Evolutionary conservation across 345 rosid species (phyloP), one percentile per base, ranked within the genome.

Genomic region (Citrus maxima): DNA sequence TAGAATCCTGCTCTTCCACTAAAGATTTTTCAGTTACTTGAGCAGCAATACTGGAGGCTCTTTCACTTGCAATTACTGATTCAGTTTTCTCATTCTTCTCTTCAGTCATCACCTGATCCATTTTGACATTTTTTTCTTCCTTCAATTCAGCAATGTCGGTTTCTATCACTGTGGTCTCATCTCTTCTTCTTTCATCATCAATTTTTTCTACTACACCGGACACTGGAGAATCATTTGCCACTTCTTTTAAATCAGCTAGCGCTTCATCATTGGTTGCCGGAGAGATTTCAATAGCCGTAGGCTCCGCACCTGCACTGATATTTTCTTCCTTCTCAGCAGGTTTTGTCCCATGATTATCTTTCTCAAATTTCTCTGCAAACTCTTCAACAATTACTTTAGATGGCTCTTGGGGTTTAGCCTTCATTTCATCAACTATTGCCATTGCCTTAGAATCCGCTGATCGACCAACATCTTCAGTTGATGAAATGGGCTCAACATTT

Each of bases 371-470:
- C 14, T n/a, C 72, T 1, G 58, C 75, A 35, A 49, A 69, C 28
- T 59, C 75, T 73, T 42, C 79, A 49, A 37, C 38, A 42, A 40
- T 54, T 54, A 54, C 73, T 68, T 56, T 14, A 56, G 54, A 24
- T 2, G n/a, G 79, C 49, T 71, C 74, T 27, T 37, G 40, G 12
- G 54, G 72, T 66, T 81, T 68, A 51, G 58, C 22, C 56, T 54
- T 78, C 59, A 63, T 80, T 59, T 51, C 70, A 54, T 76, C 49
- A 51, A 55, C 75, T 61, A 28, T 55, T 79, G 66, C 75, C 14
- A 34, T 77, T 71, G 40, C 30, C 60, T 69, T 63, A 28, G 4
- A n/a, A 51, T 65, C 81, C 27, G 2, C 79, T 70, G 49, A 7
- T 12, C 4, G 18, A 10, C 65, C 73, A 25, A 71, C 72, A 21